Evolutionary conservation across 2,329 filamentous ascomycete species (phyloP).

Genomic region (Epichloe amarillans): DNA sequence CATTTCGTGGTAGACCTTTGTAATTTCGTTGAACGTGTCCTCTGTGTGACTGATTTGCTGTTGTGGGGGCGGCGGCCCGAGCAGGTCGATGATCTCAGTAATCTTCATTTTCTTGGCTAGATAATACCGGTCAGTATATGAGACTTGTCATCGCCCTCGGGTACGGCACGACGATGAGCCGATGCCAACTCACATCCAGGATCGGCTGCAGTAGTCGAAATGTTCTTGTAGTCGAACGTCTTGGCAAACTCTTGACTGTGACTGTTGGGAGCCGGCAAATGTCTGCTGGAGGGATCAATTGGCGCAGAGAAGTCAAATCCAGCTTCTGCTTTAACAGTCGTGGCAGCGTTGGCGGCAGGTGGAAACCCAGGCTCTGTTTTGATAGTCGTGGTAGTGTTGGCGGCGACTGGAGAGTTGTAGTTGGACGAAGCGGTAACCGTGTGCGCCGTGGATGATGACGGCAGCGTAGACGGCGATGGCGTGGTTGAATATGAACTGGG

Average conservation of each 20-base stretch:
- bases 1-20: constrained; percentile 58
- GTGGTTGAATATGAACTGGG: constrained; percentile 26
- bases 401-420: constrained; percentile 21
- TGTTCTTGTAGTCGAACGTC: constrained; percentile 10
- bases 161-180: neutral
- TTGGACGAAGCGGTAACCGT: constrained; percentile 15
- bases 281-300: constrained; percentile 44
- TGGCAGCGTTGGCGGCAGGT: constrained; percentile 26
- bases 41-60: constrained; percentile 38
- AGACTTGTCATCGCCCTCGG: neutral
- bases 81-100: constrained; percentile 53
- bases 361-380: constrained; percentile 24
- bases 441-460: constrained; percentile 11
- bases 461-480: constrained; percentile 19
- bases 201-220: constrained; percentile 14
- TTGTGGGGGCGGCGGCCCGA: constrained; percentile 46
- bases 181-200: constrained; percentile 33
- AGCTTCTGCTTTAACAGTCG: constrained; percentile 30
- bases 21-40: constrained; percentile 50
- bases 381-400: constrained; percentile 36
- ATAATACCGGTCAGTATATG: constrained; percentile 6
- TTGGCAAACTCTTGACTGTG: constrained; percentile 2
- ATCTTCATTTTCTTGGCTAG: constrained; percentile 47
- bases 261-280: constrained; percentile 1
- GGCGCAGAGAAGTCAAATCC: constrained; percentile 36